Evolutionary conservation across 805 yeast species (phyloP), one percentile per base, ranked within the genome.

Genomic region (Candida insectorum): DNA sequence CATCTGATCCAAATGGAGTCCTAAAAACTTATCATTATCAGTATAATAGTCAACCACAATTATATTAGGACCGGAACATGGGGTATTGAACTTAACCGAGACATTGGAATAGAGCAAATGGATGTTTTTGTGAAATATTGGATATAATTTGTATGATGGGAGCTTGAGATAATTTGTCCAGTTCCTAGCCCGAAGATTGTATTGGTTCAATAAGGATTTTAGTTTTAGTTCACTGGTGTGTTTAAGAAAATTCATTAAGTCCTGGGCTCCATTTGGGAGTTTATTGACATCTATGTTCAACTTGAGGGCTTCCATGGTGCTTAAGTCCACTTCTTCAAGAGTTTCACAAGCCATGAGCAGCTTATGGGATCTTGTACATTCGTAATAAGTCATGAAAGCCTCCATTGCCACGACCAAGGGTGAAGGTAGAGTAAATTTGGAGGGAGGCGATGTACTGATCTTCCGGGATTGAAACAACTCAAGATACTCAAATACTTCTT

Each of bases 11-110:
- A 93, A 77, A 45, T 81, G 87, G 48, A 85, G 85, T 1, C 98
- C 98, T 26, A 94, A 59, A 7, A 95, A 81, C 51, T 84, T 81
- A 54, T 94, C 98, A 37, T 81, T 85, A 30, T 87, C 96, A 65
- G 95, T 79, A 53, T 91, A 93, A 51, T 73, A 94, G 41, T 89
- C 96, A 30, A 89, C 81, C 2, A 80, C 77, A 21, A 85, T 78
- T n/a, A 79, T 66, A 35, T 78, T 86, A 0, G 99, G 98, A 0
- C 97, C 97, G 25, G 79, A 66, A 50, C 98, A 93, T 0, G 97
- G 97, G 0, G 95, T 87, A 0, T 94, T 84, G 25, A 86, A 83
- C 47, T 81, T 82, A 6, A 80, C 75, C 3, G 91, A 84, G 0
- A 88, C 91, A 62, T 86, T 76, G 1, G 95, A 84, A 49, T 83